Evolutionary conservation across 2,329 filamentous ascomycete species (phyloP), one percentile per base, ranked within the genome.

Genomic region (Aspergillus sp.): DNA sequence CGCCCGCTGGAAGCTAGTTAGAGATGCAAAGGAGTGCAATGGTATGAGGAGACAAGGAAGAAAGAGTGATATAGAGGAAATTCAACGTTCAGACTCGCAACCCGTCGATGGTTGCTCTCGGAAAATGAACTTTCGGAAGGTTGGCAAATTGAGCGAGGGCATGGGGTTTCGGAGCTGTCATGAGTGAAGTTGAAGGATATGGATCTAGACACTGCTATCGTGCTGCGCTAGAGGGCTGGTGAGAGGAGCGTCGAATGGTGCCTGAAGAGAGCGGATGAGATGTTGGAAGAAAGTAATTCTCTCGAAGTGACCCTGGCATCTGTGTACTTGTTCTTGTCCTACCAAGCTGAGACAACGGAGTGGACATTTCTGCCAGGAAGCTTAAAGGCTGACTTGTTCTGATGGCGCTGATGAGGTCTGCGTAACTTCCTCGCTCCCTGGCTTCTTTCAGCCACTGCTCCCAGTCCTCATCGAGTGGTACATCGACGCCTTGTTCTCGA

Each of bases 361-460:
- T 46, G 33, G 50, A 51, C 28, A 52, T 47, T 41, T 60, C 58
- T n/a, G 60, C 56, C 37, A 57, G 42, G 28, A 59, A 55, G 39
- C 54, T 53, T 45, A 68, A 52, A 11, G 66, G 60, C 37, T 66
- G 62, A 33, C 61, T 61, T 30, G 59, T 51, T 37, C 66, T 57
- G 45, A 70, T 68, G 7, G 66, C 62, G 45, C 66, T 58, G 26
- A 70, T 52, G 52, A 70, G 62, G 37, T 69, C 65, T n/a, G 57
- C 54, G 48, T 68, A 69, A 38, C 59, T 61, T 39, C 74, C 74
- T 32, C 74, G 65, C 52, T 80, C 77, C 11, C 74, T 68, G 7
- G 71, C 75, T 51, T 80, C 76, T 54, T 79, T 79, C 45, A 80
- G 60, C 69, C 76, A 80, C 53, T 79, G 76, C 53, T 81, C 77